A percentile compares a stretch with the other conserved stretches of the same genome.
Evolutionary conservation across 2,329 filamentous ascomycete species (phyloP).

Genomic region (Aspergillus chevalieri): DNA sequence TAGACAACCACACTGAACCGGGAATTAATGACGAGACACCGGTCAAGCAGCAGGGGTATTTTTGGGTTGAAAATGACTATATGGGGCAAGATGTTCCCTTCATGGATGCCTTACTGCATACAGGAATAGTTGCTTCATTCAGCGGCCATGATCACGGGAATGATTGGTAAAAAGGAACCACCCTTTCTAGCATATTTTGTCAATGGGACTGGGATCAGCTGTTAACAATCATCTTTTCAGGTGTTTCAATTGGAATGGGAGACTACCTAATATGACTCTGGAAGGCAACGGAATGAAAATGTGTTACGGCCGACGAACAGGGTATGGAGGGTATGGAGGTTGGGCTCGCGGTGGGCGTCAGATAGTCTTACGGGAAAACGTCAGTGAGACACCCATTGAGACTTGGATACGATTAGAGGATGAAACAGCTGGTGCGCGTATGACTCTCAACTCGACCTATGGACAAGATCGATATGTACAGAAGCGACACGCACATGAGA

Average conservation of each 20-base stretch:
- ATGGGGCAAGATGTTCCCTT: slow-evolving; percentile 53
- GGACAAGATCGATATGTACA: no score
- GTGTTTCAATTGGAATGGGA: slow-evolving; percentile 37
- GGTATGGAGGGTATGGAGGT: slow-evolving; percentile 63
- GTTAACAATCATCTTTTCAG: slow-evolving; percentile 3
- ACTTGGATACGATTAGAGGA: slow-evolving; percentile 59
- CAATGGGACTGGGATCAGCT: no score
- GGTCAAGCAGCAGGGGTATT: slow-evolving; percentile 24
- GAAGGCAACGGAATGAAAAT: slow-evolving; percentile 41
- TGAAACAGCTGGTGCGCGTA: slow-evolving; percentile 45
- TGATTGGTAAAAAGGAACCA: slow-evolving; percentile 47
- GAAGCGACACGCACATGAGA: no score
- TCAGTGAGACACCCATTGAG: slow-evolving; percentile 37
- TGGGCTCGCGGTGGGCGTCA: slow-evolving; percentile 59
- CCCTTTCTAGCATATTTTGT: no score
- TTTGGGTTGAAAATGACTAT: slow-evolving; percentile 21
- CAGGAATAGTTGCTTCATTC: slow-evolving; percentile 55
- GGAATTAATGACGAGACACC: slow-evolving; percentile 43
- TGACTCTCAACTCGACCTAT: slow-evolving; percentile 50
- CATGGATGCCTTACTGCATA: slow-evolving; percentile 55
- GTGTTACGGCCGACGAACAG: slow-evolving; percentile 61
- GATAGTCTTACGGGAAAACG: slow-evolving; percentile 44
- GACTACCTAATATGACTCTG: slow-evolving; percentile 22
- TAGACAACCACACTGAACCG: slow-evolving; percentile 39
- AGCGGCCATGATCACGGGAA: slow-evolving; percentile 62